Evolutionary conservation across 345 rosid species (phyloP).

Genomic region (Salix dunnii): DNA sequence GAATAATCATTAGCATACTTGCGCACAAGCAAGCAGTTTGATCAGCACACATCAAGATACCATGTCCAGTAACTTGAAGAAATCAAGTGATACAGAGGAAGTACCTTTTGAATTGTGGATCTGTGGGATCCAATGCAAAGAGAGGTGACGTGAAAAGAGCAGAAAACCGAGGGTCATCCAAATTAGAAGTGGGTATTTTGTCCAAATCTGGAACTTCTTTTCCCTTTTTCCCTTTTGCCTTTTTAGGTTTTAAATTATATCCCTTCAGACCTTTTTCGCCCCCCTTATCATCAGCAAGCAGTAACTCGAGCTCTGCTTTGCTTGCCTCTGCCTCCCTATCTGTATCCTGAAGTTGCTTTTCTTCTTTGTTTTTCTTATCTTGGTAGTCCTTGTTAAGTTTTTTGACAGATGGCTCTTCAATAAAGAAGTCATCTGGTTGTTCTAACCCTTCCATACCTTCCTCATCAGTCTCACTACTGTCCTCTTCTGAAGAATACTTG

Average conservation of each 20-base stretch:
- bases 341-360: conserved; percentile 27
- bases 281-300: conserved; percentile 74
- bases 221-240: conserved; percentile 52
- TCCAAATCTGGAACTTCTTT: conserved; percentile 48
- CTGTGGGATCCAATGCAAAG: conserved; percentile 88
- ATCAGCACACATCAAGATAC: neutral
- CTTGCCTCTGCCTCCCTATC: conserved; percentile 52
- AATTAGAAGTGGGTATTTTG: conserved; percentile 57
- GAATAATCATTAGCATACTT: neutral
- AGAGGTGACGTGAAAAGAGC: conserved; percentile 49
- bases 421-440: conserved; percentile 65
- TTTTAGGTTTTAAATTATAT: conserved; percentile 65
- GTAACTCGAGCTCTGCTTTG: conserved; percentile 78
- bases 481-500: conserved; percentile 47
- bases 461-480: conserved; percentile 12
- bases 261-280: conserved; percentile 59
- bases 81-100: neutral
- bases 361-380: conserved; percentile 25
- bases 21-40: neutral
- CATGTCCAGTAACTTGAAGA: neutral
- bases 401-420: conserved; percentile 51
- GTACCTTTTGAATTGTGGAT: conserved; percentile 94
- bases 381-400: conserved; percentile 34
- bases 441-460: conserved; percentile 21
- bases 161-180: conserved; percentile 70